phyloP scores from a whole-genome alignment of 768 basidiomycete species.

The Hydnum rufescens region DNA sequence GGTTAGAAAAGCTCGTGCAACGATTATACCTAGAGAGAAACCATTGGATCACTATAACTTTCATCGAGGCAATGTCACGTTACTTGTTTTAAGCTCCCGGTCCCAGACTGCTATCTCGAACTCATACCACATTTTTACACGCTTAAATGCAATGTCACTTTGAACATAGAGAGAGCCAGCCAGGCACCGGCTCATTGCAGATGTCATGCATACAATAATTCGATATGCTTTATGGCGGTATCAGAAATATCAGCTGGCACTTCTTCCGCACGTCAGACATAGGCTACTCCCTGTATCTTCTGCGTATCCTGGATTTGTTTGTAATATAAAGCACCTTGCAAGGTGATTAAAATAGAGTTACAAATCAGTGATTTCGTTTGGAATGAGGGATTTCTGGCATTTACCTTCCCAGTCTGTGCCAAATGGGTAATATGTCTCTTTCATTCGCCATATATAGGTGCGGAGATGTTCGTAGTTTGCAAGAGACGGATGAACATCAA shows the following conservation, averaged over 20 bases:
- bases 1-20: not conserved
- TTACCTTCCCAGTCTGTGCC: not conserved
- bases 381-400: no score
- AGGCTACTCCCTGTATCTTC: no score
- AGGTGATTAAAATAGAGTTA: no score
- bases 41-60: not conserved
- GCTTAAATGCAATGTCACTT: not conserved
- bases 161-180: not conserved
- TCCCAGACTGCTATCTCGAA: not conserved
- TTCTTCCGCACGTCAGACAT: not conserved
- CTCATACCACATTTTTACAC: not conserved
- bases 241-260: not conserved
- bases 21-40: not conserved
- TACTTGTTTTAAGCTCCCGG: not conserved
- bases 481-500: not conserved
- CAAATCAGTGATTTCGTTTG: no score
- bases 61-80: not conserved
- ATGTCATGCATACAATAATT: not conserved
- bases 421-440: not conserved
- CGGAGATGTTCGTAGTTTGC: not conserved
- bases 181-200: not conserved
- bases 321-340: no score
- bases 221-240: not conserved
- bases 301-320: no score
- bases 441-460: not conserved